phyloP scores from a whole-genome alignment of 352 stramenopile genomes.

The Pseudoperonospora humuli region DNA sequence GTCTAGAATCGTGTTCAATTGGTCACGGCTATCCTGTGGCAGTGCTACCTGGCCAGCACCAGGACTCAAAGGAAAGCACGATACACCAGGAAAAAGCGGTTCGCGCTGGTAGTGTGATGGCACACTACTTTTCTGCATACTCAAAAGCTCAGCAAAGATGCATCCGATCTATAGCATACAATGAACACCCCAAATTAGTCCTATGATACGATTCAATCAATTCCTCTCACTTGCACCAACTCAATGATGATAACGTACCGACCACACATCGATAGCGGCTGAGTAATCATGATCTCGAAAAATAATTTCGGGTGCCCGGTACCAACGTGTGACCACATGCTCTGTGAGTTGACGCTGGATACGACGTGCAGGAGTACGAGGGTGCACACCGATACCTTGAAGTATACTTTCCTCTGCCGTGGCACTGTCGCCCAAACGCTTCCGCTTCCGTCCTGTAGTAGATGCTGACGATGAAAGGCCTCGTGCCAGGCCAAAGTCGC shows the following conservation, averaged over 20 bases:
- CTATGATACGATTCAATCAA: constrained; percentile 1
- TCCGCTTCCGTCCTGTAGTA: constrained; percentile 60
- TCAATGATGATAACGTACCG: constrained; percentile 38
- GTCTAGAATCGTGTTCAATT: constrained; percentile 84
- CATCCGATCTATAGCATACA: constrained; percentile 73
- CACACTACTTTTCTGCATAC: constrained; percentile 95
- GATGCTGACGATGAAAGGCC: constrained; percentile 59
- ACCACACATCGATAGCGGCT: constrained; percentile 83
- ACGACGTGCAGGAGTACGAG: constrained; percentile 60
- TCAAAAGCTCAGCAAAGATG: constrained; percentile 93
- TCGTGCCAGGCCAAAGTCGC: constrained; percentile 74
- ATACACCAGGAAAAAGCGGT: constrained; percentile 92
- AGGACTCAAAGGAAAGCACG: constrained; percentile 81
- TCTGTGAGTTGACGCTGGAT: constrained; percentile 90
- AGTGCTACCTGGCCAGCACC: constrained; percentile 65
- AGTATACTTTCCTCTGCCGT: constrained; percentile 51
- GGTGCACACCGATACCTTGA: constrained; percentile 59
- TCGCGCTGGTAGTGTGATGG: constrained; percentile 91
- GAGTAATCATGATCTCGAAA: constrained; percentile 87
- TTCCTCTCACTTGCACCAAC: neutral
- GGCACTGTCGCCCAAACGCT: constrained; percentile 30
- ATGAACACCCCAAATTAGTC: constrained; percentile 2
- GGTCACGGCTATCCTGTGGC: constrained; percentile 77
- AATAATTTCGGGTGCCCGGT: constrained; percentile 93
- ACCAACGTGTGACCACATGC: constrained; percentile 94